These are phyloP conservation scores for Colletotrichum cuscutae DNA, from an alignment of 2,329 filamentous ascomycete genomes.

Conservation along the genomic window DNA sequence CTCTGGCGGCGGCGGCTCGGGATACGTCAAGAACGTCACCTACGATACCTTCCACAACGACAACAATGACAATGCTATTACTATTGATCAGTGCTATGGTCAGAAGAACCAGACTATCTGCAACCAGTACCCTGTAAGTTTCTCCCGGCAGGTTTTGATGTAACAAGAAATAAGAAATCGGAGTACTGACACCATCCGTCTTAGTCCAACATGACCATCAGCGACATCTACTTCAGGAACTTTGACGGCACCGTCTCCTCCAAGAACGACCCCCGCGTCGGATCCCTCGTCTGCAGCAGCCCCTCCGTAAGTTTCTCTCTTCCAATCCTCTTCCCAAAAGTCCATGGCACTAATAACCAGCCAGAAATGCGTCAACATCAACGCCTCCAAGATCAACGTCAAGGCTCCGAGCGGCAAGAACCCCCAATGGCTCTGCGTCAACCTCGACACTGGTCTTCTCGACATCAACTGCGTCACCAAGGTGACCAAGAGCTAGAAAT, in stretches of 20 bases:
- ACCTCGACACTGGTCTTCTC: constrained; percentile 28
- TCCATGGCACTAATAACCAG: not conserved
- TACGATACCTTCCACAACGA: constrained; percentile 69
- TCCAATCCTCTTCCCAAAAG: not conserved
- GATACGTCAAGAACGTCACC: constrained; percentile 73
- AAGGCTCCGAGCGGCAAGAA: constrained; percentile 30
- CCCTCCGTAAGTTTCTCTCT: not conserved
- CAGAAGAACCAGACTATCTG: constrained; percentile 34
- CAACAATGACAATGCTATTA: constrained; percentile 65
- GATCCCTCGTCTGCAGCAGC: constrained; percentile 34
- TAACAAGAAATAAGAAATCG: not conserved
- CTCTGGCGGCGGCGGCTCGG: constrained; percentile 70
- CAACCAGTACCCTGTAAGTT: constrained; percentile 33
- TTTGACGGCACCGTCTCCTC: constrained; percentile 31
- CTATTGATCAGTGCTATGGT: constrained; percentile 35
- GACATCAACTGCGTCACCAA: constrained; percentile 30
- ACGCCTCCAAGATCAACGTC: constrained; percentile 30
- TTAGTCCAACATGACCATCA: constrained; percentile 33
- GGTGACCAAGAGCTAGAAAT: constrained; percentile 19
- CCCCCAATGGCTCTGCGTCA: constrained; percentile 29
- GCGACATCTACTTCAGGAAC: constrained; percentile 35
- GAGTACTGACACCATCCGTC: not conserved
- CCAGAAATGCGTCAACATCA: constrained; percentile 34
- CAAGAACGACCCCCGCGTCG: constrained; percentile 33
- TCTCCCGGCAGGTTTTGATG: not conserved